phyloP scores from a whole-genome alignment of 805 yeast genomes.

The Lipomyces yamadae region DNA sequence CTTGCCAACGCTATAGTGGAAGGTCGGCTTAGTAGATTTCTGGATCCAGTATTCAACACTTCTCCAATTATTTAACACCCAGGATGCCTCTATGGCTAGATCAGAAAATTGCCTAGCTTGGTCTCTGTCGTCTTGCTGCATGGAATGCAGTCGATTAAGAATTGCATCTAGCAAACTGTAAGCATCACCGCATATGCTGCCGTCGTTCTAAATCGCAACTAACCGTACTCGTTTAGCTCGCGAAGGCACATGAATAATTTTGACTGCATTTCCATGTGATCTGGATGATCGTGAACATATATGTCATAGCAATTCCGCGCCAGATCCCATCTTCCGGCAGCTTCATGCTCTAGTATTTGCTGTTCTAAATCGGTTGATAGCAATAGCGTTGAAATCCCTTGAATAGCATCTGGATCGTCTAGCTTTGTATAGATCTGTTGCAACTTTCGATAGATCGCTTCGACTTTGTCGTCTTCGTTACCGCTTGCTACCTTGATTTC shows the following conservation, averaged over 20 bases:
- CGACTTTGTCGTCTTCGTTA: slow-evolving; percentile 36
- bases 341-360: slow-evolving; percentile 78
- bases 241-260: slow-evolving; percentile 71
- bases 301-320: slow-evolving; percentile 86
- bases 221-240: slow-evolving; percentile 76
- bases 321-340: slow-evolving; percentile 81
- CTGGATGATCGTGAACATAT: slow-evolving; percentile 43
- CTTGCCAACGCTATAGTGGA: slow-evolving; percentile 68
- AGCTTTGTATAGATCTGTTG: slow-evolving; percentile 83
- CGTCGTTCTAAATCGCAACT: slow-evolving; percentile 37
- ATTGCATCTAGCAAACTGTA: slow-evolving; percentile 42
- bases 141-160: slow-evolving; percentile 55
- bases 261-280: slow-evolving; percentile 48
- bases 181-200: not conserved
- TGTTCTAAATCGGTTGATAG: slow-evolving; percentile 70
- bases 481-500: slow-evolving; percentile 43
- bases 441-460: slow-evolving; percentile 46
- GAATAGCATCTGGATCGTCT: slow-evolving; percentile 87
- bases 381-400: slow-evolving; percentile 78
- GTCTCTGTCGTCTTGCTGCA: slow-evolving; percentile 34
- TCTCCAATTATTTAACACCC: slow-evolving; percentile 61
- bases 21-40: slow-evolving; percentile 55
- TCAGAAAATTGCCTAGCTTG: slow-evolving; percentile 62
- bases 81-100: slow-evolving; percentile 76
- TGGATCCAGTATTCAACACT: slow-evolving; percentile 64